Evolutionary conservation across 2,329 filamentous ascomycete species (phyloP).

Genomic region (Blastomyces parvus): DNA sequence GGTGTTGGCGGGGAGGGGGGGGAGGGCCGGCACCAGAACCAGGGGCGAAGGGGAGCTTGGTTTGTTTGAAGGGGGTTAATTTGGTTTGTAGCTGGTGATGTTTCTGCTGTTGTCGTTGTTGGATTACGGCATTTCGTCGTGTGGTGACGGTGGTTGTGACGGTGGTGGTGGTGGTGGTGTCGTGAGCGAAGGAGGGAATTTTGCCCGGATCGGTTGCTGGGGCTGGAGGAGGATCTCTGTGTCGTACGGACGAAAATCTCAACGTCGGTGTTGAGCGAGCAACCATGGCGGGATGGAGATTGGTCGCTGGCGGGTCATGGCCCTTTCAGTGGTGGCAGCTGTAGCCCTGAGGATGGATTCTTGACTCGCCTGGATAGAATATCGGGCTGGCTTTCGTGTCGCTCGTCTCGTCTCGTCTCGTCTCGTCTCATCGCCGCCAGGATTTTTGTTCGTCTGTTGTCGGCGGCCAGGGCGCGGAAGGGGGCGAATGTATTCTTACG

Average conservation of each 20-base stretch:
- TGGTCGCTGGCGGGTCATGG: constrained; percentile 6
- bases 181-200: constrained; percentile 17
- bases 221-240: constrained; percentile 17
- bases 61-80: not conserved
- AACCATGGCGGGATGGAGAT: constrained; percentile 21
- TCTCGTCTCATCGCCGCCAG: not conserved
- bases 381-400: not conserved
- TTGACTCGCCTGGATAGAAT: not conserved
- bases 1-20: not conserved
- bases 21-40: constrained; percentile 4
- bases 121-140: constrained; percentile 7
- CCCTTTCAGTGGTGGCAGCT: not conserved
- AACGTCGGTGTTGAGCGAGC: constrained; percentile 27
- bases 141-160: constrained; percentile 8
- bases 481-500: not conserved
- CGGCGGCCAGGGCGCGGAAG: not conserved
- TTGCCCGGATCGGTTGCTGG: constrained; percentile 20
- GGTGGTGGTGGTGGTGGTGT: constrained; percentile 25
- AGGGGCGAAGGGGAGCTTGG: constrained; percentile 6
- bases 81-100: not conserved
- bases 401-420: not conserved
- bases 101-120: constrained; percentile 11
- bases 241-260: constrained; percentile 27
- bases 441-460: not conserved
- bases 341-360: not conserved